Percentiles rank a stretch among this genome's conserved stretches.
Evolutionary conservation across 176 grass and related monocot genomes (phyloP).

Genomic region (Triticum urartu): DNA sequence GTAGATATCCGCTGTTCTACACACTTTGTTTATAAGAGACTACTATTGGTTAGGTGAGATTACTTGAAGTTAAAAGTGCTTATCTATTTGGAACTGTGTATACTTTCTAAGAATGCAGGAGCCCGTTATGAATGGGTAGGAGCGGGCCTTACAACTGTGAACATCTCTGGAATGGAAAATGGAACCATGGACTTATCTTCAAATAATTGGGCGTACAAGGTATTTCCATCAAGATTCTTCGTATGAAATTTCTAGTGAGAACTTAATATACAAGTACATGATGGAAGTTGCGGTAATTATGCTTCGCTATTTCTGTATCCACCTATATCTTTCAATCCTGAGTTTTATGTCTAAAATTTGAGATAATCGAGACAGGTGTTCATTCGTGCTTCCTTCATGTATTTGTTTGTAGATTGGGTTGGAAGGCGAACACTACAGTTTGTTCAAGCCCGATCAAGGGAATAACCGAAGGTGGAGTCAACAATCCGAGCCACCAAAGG

Average conservation of each 20-base stretch:
- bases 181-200: slow-evolving; percentile 58
- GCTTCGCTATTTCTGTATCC: not conserved
- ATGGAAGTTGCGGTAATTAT: not conserved
- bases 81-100: slow-evolving; percentile 21
- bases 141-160: slow-evolving; percentile 77
- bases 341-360: slow-evolving; percentile 18
- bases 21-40: not conserved
- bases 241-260: not conserved
- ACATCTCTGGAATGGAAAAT: slow-evolving; percentile 54
- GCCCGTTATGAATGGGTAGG: slow-evolving; percentile 86
- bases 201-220: slow-evolving; percentile 77
- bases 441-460: slow-evolving; percentile 55
- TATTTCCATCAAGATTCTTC: slow-evolving; percentile 18
- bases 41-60: not conserved
- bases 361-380: slow-evolving; percentile 1
- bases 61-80: slow-evolving; percentile 8
- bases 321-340: not conserved
- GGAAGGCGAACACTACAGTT: slow-evolving; percentile 70
- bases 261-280: slow-evolving; percentile 1
- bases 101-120: slow-evolving; percentile 76
- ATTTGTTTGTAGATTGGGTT: slow-evolving; percentile 72
- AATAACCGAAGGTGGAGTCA: slow-evolving; percentile 56
- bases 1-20: not conserved
- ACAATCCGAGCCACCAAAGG: slow-evolving; percentile 59
- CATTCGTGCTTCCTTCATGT: slow-evolving; percentile 11